A percentile compares a stretch with the other conserved stretches of the same genome.
phyloP scores from a whole-genome alignment of 179 eudicot species.

The Drosera spatulata region DNA sequence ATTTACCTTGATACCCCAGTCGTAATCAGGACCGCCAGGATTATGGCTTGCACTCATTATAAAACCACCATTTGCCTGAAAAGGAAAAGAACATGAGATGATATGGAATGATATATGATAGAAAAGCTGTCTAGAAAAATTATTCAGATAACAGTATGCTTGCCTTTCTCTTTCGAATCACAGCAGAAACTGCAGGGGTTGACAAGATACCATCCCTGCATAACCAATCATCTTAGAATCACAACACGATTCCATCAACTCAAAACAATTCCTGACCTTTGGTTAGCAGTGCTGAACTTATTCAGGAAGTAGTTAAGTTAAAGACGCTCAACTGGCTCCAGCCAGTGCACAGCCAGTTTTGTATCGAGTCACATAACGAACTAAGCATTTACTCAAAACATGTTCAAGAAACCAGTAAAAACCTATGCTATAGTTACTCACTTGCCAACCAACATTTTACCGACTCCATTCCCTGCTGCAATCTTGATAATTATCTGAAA shows the following conservation, averaged over 20 bases:
- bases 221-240: too few relatives aligned
- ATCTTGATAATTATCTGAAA: conserved; percentile 76
- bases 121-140: background rate
- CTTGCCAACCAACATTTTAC: conserved; percentile 87
- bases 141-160: conserved; percentile 8
- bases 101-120: too few relatives aligned
- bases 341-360: too few relatives aligned
- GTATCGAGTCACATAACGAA: too few relatives aligned
- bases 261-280: too few relatives aligned
- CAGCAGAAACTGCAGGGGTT: conserved; percentile 98
- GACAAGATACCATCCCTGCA: conserved; percentile 92
- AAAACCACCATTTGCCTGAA: conserved; percentile 97
- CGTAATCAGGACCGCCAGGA: conserved; percentile 98
- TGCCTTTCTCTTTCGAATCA: conserved; percentile 88
- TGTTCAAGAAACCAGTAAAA: too few relatives aligned
- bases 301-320: too few relatives aligned
- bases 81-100: background rate
- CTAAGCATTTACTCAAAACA: too few relatives aligned
- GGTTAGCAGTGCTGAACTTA: too few relatives aligned
- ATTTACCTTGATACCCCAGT: conserved; percentile 96
- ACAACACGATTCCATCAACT: too few relatives aligned
- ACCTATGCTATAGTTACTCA: conserved; percentile 25
- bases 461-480: conserved; percentile 95
- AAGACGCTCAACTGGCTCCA: too few relatives aligned
- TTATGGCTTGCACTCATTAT: conserved; percentile 99